phyloP scores from a whole-genome alignment of 2,329 filamentous ascomycete genomes.

The Penicillium sp. region DNA sequence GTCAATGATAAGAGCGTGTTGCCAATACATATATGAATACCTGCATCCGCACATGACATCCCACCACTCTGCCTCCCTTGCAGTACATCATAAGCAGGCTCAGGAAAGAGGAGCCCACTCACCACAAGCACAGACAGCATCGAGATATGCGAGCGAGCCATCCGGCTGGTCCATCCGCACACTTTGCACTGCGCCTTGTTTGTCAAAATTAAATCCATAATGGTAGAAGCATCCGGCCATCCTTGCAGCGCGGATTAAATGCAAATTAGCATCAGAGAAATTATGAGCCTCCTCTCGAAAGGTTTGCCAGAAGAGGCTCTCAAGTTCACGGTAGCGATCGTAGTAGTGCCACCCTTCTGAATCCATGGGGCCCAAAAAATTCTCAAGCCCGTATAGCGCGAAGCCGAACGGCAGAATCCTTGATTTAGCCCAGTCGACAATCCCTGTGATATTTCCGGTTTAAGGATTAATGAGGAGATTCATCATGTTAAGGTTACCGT shows the following conservation, averaged over 20 bases:
- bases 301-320: slow-evolving; percentile 18
- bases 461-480: slow-evolving; percentile 11
- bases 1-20: no score
- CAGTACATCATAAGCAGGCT: no score
- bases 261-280: slow-evolving; percentile 16
- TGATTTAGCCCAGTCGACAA: slow-evolving; percentile 28
- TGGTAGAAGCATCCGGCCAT: slow-evolving; percentile 23
- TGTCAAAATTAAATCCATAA: slow-evolving; percentile 21
- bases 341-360: slow-evolving; percentile 21
- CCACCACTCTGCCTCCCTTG: no score
- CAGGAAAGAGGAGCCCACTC: slow-evolving; percentile 5
- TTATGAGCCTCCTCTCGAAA: slow-evolving; percentile 14
- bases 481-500: slow-evolving; percentile 15
- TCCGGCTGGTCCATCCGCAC: slow-evolving; percentile 16
- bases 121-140: slow-evolving; percentile 22
- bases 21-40: no score
- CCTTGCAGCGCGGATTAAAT: slow-evolving; percentile 16
- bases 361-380: slow-evolving; percentile 19
- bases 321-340: slow-evolving; percentile 12
- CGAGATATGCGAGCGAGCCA: slow-evolving; percentile 21
- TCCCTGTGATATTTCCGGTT: slow-evolving; percentile 22
- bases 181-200: slow-evolving; percentile 13
- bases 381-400: slow-evolving; percentile 25
- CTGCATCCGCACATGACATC: no score
- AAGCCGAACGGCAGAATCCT: slow-evolving; percentile 29